phyloP scores from a whole-genome alignment of 129 eudicot genomes.

The Lactuca saligna region DNA sequence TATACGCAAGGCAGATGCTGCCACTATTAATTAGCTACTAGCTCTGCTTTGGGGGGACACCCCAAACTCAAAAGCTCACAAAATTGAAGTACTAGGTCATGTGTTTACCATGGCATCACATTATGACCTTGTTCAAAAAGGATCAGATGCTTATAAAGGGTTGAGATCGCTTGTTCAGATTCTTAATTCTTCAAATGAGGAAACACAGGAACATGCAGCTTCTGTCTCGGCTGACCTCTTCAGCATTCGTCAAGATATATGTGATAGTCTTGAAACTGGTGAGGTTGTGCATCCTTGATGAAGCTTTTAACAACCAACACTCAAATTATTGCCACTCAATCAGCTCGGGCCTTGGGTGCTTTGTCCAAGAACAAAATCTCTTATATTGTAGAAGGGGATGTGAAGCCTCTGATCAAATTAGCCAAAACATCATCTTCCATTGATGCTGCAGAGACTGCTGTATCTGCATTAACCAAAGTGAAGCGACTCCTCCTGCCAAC shows the following conservation, averaged over 20 bases:
- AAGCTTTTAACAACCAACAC: slow-evolving; percentile 71
- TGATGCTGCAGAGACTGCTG: too few relatives aligned
- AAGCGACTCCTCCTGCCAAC: too few relatives aligned
- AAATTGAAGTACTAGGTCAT: slow-evolving; percentile 67
- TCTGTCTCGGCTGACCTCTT: too few relatives aligned
- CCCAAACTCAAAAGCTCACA: slow-evolving; percentile 59
- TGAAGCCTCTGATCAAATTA: too few relatives aligned
- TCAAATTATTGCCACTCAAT: slow-evolving; percentile 59
- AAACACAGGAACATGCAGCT: too few relatives aligned
- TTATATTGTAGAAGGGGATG: slow-evolving; percentile 25
- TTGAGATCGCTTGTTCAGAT: too few relatives aligned
- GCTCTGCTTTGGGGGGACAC: slow-evolving; percentile 60
- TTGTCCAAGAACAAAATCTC: slow-evolving; percentile 53
- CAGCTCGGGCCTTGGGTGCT: slow-evolving; percentile 78
- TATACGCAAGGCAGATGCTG: slow-evolving; percentile 18
- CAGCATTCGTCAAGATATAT: too few relatives aligned
- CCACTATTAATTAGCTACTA: slow-evolving; percentile 58
- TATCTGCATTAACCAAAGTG: too few relatives aligned
- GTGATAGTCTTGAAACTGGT: slow-evolving; percentile 67
- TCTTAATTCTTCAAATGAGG: too few relatives aligned
- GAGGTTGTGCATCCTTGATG: slow-evolving; percentile 76
- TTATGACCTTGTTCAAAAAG: too few relatives aligned
- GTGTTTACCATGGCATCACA: slow-evolving; percentile 59
- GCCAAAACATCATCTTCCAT: too few relatives aligned
- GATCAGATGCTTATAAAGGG: too few relatives aligned